Base-by-base conservation (phyloP, 2,329 filamentous ascomycete genomes). In the Coleophoma eucalyptorum region DNA sequence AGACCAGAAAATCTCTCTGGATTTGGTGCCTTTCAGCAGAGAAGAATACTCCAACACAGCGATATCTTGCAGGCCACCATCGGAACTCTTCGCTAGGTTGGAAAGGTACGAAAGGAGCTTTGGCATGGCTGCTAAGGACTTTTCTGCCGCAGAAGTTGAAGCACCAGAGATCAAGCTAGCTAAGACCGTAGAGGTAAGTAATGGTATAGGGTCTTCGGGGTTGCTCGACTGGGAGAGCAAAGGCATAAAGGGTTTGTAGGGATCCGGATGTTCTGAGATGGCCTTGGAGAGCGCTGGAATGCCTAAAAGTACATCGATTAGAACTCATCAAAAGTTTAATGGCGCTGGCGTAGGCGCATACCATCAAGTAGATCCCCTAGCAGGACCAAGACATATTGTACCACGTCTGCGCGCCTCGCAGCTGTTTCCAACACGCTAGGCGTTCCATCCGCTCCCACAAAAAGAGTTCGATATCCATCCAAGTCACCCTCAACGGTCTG, bases 381-480 rank as follows among this genome's bases (percentile, higher is more conserved):
- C 64, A 99, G 75, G 44, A 97, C 93, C 53, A 99, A 78, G 67
- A 97, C 88, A 70, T 97, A 97, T 73, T 97, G 93, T 57, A 97
- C 81, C 60, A 99, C 90, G 73, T 97, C 92, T 66, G 85, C 81
- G 62, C 92, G 85, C 76, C 91, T 92, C 61, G 86, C 83, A 42
- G 92, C 90, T 54, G 86, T 85, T 73, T 97, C 89, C 59, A 97
- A 78, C 54, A 97, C 89, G 62, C 81, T 81, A 51, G 77, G 71
- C 62, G 75, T 76, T 70, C 87, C 91, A 61, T 82, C 78, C 54
- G 80, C 81, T 46, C 94, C 93, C 21, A 94, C 79, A 61, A 99
- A 86, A 57, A 99, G 77, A 57, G 80, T 75, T 53, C 85, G 82
- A 72, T 96, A 99, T 58, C 86, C 89, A 61, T 86, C 79, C 20